Conservation (phyloP, 108 stramenopile genomes). For the Fistulifera solaris region DNA sequence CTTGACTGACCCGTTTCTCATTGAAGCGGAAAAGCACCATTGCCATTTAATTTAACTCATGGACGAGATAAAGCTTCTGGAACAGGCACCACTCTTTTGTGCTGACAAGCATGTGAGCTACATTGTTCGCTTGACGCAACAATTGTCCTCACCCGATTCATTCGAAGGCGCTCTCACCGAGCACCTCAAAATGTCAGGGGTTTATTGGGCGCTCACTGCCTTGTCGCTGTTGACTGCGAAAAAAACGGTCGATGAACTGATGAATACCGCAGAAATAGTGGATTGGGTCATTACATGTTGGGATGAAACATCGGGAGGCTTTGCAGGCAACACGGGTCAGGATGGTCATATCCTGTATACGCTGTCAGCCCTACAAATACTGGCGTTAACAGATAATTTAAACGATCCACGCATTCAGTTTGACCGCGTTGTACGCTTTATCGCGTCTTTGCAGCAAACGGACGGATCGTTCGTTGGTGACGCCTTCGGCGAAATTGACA, state of each 20-base stretch:
- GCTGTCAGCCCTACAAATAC: constrained; percentile 92
- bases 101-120: constrained; percentile 66
- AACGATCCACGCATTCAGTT: constrained; percentile 35
- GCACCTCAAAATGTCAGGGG: constrained; percentile 91
- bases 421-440: constrained; percentile 57
- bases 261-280: constrained; percentile 63
- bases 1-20: too few species aligned
- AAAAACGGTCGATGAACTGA: constrained; percentile 42
- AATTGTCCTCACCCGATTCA: constrained; percentile 64
- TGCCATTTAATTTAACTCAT: too few species aligned
- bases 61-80: not conserved
- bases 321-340: constrained; percentile 91
- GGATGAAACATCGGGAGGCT: constrained; percentile 72
- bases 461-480: constrained; percentile 98
- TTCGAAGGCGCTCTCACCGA: constrained; percentile 90
- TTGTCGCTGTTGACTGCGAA: constrained; percentile 69
- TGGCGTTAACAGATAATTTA: constrained; percentile 73
- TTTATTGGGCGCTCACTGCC: constrained; percentile 95
- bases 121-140: constrained; percentile 59
- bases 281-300: constrained; percentile 91
- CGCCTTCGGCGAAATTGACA: constrained; percentile 96
- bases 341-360: constrained; percentile 97
- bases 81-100: constrained; percentile 39
- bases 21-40: too few species aligned
- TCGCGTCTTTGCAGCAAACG: constrained; percentile 81